Percentiles rank a stretch among this genome's conserved stretches.
phyloP scores from a whole-genome alignment of 352 stramenopile genomes.

The Stramenopiles sp. region DNA sequence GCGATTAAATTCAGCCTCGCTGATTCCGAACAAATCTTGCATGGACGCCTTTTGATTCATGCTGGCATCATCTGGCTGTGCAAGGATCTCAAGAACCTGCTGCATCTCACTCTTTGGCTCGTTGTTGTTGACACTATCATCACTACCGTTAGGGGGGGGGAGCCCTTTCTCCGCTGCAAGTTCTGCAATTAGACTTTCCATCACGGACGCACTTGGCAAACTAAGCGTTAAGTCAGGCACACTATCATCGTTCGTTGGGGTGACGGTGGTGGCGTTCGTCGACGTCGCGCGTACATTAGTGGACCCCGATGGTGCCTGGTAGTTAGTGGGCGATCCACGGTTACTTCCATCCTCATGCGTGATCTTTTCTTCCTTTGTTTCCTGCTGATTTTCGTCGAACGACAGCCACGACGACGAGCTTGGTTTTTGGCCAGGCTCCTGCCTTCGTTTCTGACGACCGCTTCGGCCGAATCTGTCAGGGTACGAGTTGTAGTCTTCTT shows the following conservation, averaged over 20 bases:
- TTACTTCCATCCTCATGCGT: background rate
- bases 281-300: background rate
- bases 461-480: background rate
- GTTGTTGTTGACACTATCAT: background rate
- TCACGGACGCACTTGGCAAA: background rate
- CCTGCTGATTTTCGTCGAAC: background rate
- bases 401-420: background rate
- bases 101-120: background rate
- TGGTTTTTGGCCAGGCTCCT: too few species aligned
- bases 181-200: background rate
- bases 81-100: background rate
- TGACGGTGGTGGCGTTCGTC: background rate
- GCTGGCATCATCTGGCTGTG: background rate
- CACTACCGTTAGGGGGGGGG: background rate
- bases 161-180: background rate
- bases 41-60: background rate
- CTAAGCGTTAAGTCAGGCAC: background rate
- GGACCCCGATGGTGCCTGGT: background rate
- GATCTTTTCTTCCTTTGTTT: background rate
- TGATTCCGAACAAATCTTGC: background rate
- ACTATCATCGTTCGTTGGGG: background rate
- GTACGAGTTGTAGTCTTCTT: background rate
- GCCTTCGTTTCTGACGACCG: background rate
- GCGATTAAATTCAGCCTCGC: background rate
- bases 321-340: background rate